Conservation (phyloP, 495 filamentous ascomycete genomes). For the Usnea hakonensis region DNA sequence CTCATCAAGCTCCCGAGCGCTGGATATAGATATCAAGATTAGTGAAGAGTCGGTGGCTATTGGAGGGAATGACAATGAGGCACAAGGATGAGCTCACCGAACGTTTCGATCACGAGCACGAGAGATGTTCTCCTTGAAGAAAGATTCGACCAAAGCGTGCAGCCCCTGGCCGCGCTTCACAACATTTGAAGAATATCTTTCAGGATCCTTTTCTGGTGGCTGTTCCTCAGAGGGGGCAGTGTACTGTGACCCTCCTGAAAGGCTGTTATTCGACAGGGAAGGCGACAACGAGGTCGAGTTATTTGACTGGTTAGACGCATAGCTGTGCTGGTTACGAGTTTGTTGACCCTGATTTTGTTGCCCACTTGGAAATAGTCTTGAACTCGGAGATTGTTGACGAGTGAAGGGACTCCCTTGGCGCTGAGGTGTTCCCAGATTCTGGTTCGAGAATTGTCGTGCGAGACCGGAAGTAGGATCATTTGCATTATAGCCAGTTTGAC, state of each 20-base stretch:
- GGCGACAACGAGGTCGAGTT: conserved; percentile 40
- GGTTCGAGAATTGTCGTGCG: conserved; percentile 92
- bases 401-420: conserved; percentile 58
- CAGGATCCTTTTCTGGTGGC: conserved; percentile 62
- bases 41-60: background rate
- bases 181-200: conserved; percentile 71
- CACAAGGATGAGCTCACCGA: conserved; percentile 49
- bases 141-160: conserved; percentile 60
- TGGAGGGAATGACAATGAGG: background rate
- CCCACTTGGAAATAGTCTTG: conserved; percentile 65
- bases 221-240: conserved; percentile 37
- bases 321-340: conserved; percentile 42
- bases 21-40: conserved; percentile 27
- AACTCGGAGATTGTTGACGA: conserved; percentile 61
- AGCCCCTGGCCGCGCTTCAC: conserved; percentile 61
- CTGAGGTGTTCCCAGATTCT: conserved; percentile 71
- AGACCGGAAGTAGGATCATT: conserved; percentile 69
- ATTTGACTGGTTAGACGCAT: conserved; percentile 30
- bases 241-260: conserved; percentile 29
- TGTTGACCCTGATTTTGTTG: conserved; percentile 49
- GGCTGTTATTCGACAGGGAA: conserved; percentile 54
- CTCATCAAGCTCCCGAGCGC: conserved; percentile 84
- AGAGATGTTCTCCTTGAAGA: conserved; percentile 95
- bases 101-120: conserved; percentile 84
- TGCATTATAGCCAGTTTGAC: conserved; percentile 33